Evolutionary conservation across 495 filamentous ascomycete species (phyloP).

Genomic region (Cenococcum geophilum): DNA sequence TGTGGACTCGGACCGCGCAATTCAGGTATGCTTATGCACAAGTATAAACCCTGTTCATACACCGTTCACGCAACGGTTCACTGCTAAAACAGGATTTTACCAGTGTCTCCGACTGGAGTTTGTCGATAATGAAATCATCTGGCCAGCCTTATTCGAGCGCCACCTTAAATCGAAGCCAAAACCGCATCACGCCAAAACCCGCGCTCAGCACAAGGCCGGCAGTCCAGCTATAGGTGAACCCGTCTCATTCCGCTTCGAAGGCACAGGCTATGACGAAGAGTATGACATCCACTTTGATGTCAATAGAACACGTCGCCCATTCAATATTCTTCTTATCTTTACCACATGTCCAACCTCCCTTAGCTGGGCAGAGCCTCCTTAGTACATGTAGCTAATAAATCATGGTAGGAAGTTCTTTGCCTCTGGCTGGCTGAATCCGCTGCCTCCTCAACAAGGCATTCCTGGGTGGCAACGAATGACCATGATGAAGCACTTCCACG

Average conservation of each 20-base stretch:
- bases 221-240: constrained; percentile 6
- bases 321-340: too few relatives aligned
- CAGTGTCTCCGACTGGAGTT: too few relatives aligned
- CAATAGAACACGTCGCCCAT: too few relatives aligned
- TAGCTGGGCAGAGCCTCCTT: too few relatives aligned
- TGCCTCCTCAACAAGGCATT: constrained; percentile 34
- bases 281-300: background rate
- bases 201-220: constrained; percentile 31
- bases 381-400: too few relatives aligned
- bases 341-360: too few relatives aligned
- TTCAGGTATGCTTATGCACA: too few relatives aligned
- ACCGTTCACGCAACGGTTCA: too few relatives aligned
- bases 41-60: too few relatives aligned
- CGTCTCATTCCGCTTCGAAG: constrained; percentile 26
- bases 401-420: constrained; percentile 21
- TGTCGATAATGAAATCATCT: constrained; percentile 5
- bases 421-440: constrained; percentile 37
- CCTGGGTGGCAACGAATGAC: constrained; percentile 40
- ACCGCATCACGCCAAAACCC: constrained; percentile 20
- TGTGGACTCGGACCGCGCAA: constrained; percentile 4
- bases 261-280: constrained; percentile 26
- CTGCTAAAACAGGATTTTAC: too few relatives aligned
- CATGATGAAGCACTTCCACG: constrained; percentile 37
- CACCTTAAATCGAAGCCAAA: constrained; percentile 21
- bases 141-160: constrained; percentile 34